These are phyloP conservation scores for Trichoderma brevicompactum DNA, from an alignment of 2,329 filamentous ascomycete genomes.

Conservation along the genomic window DNA sequence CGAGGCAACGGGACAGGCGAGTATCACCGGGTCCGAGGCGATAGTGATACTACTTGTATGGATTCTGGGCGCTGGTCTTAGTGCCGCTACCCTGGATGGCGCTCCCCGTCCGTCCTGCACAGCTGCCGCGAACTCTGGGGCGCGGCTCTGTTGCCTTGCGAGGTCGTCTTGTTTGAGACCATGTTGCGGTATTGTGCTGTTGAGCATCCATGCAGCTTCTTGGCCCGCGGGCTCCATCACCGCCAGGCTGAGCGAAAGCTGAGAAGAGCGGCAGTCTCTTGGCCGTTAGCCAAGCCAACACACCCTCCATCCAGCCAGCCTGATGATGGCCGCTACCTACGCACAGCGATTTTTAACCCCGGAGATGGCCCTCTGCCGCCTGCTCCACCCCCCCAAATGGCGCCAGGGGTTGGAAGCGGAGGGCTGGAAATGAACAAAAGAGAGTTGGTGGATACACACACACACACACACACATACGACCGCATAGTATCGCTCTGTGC, in stretches of 20 bases:
- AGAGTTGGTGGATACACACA: background rate
- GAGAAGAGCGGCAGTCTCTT: background rate
- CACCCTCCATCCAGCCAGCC: background rate
- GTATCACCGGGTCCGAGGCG: background rate
- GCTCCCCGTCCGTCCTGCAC: background rate
- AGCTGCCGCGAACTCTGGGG: background rate
- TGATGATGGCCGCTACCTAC: background rate
- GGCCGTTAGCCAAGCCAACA: background rate
- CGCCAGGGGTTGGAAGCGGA: constrained; percentile 8
- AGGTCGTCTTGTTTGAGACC: background rate
- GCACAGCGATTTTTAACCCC: background rate
- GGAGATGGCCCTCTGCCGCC: constrained; percentile 13
- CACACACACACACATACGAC: background rate
- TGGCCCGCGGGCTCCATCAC: background rate
- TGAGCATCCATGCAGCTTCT: too few species aligned
- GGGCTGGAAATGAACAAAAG: background rate
- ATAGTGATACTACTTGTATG: too few species aligned
- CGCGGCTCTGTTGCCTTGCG: background rate
- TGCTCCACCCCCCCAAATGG: constrained; percentile 10
- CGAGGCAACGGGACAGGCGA: background rate
- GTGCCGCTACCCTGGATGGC: background rate
- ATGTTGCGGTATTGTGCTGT: too few species aligned
- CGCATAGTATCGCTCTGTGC: too few species aligned
- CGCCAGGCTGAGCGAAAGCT: background rate
- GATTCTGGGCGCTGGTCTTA: background rate